Conservation (phyloP, 83 land plant genomes). For the Picea abies region DNA sequence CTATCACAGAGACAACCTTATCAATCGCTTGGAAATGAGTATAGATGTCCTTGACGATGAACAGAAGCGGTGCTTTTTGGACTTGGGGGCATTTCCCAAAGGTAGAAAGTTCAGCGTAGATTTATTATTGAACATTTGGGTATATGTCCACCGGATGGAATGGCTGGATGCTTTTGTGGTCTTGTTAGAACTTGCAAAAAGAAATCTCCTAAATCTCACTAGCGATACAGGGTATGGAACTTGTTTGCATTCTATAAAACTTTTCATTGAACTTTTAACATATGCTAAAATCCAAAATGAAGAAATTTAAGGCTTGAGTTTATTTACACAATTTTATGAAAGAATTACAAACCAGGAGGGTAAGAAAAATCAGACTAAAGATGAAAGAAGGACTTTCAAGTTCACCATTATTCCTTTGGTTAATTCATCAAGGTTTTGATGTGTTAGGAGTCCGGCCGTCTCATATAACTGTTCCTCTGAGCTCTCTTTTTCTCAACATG, state of each 20-base stretch:
- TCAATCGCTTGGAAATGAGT: slow-evolving; percentile 46
- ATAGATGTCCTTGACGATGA: slow-evolving; percentile 26
- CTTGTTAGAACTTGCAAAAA: too few relatives aligned
- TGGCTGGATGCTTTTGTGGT: too few relatives aligned
- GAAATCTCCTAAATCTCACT: too few relatives aligned
- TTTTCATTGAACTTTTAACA: too few relatives aligned
- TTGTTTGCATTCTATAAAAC: too few relatives aligned
- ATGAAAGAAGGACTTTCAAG: not conserved
- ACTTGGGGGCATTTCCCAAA: slow-evolving; percentile 61
- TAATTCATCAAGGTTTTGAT: not conserved
- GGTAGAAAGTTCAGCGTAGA: too few relatives aligned
- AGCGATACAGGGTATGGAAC: slow-evolving; percentile 25
- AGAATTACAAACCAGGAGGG: too few relatives aligned
- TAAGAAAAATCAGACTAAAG: not conserved
- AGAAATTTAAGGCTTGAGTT: too few relatives aligned
- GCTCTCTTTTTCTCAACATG: slow-evolving; percentile 56
- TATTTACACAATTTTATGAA: too few relatives aligned
- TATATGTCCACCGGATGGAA: too few relatives aligned
- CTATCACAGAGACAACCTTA: slow-evolving; percentile 32
- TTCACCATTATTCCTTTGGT: not conserved
- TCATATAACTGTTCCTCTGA: slow-evolving; percentile 31
- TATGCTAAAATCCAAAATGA: slow-evolving; percentile 11
- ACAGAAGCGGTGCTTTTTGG: slow-evolving; percentile 58
- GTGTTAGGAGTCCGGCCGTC: not conserved
- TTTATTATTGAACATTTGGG: too few relatives aligned